These are phyloP conservation scores for Pholiota conissans DNA, from an alignment of 768 basidiomycete genomes.

Conservation along the genomic window DNA sequence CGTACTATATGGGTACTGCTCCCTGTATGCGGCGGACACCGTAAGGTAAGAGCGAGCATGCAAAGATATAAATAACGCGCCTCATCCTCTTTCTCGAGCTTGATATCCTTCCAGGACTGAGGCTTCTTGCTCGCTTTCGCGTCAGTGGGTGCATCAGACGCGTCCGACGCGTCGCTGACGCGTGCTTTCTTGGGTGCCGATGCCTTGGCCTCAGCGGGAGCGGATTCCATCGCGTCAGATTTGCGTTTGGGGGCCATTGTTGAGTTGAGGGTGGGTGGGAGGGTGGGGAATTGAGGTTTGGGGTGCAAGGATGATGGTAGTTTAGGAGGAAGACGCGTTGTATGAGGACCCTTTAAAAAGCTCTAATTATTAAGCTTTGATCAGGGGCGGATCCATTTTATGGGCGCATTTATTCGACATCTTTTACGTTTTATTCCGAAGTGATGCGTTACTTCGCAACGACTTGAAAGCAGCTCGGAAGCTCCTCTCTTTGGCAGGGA, in stretches of 20 bases:
- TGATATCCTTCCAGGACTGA: constrained; percentile 39
- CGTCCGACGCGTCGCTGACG: constrained; percentile 19
- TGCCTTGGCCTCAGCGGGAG: too few species aligned
- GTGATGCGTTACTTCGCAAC: too few species aligned
- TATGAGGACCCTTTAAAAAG: background rate
- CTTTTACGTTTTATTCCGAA: too few species aligned
- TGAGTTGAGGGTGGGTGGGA: background rate
- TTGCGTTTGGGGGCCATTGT: constrained; percentile 44
- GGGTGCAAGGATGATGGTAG: background rate
- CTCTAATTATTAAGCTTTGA: too few species aligned
- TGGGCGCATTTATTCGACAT: too few species aligned
- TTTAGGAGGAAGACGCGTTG: background rate
- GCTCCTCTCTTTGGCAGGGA: too few species aligned
- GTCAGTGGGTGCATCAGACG: constrained; percentile 16
- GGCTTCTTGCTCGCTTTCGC: constrained; percentile 11
- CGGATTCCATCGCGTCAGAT: constrained; percentile 29
- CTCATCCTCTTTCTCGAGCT: constrained; percentile 41
- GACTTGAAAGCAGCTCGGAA: too few species aligned
- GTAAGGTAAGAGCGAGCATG: background rate
- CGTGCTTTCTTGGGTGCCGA: constrained; percentile 14
- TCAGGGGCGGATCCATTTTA: too few species aligned
- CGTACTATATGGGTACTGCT: constrained; percentile 19
- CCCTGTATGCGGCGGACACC: background rate
- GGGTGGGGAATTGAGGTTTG: too few species aligned
- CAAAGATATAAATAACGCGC: constrained; percentile 19